Percentiles rank a stretch among this genome's conserved stretches.
Conservation (phyloP, 768 basidiomycete genomes). For the Suillus clintonianus region DNA sequence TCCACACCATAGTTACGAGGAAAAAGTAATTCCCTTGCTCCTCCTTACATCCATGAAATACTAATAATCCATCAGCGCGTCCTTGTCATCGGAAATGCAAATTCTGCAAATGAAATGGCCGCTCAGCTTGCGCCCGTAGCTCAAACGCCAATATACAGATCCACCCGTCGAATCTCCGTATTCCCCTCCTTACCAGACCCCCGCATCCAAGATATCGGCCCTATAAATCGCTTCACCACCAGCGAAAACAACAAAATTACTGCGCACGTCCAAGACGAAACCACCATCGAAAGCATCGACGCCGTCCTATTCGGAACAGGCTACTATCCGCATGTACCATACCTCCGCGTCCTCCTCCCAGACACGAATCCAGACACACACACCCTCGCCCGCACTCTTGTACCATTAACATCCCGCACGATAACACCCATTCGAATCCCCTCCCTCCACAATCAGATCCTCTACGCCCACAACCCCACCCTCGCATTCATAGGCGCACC, state of each 20-base stretch:
- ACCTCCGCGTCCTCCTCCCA: conserved; percentile 36
- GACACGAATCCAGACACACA: neutral
- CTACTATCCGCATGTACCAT: conserved; percentile 42
- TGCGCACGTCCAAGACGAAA: conserved; percentile 40
- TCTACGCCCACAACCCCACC: conserved; percentile 48
- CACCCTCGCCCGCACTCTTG: conserved; percentile 8
- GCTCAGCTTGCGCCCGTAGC: conserved; percentile 44
- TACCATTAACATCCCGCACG: conserved; percentile 29
- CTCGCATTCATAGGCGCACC: conserved; percentile 48
- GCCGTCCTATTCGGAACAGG: conserved; percentile 49
- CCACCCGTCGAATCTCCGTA: conserved; percentile 44
- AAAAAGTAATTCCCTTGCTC: conserved; percentile 23
- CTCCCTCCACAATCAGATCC: conserved; percentile 43
- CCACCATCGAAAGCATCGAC: conserved; percentile 42
- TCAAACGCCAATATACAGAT: conserved; percentile 45
- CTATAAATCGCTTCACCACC: conserved; percentile 37
- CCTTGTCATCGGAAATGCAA: conserved; percentile 52
- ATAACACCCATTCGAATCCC: conserved; percentile 42
- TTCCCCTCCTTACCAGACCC: conserved; percentile 45
- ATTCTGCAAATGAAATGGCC: conserved; percentile 55
- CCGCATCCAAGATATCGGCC: conserved; percentile 44
- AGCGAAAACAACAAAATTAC: conserved; percentile 27
- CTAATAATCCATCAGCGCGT: conserved; percentile 34
- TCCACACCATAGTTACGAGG: conserved; percentile 33
- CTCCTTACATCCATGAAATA: neutral